phyloP scores from a whole-genome alignment of 2,329 filamentous ascomycete genomes.

The Colletotrichum destructivum region DNA sequence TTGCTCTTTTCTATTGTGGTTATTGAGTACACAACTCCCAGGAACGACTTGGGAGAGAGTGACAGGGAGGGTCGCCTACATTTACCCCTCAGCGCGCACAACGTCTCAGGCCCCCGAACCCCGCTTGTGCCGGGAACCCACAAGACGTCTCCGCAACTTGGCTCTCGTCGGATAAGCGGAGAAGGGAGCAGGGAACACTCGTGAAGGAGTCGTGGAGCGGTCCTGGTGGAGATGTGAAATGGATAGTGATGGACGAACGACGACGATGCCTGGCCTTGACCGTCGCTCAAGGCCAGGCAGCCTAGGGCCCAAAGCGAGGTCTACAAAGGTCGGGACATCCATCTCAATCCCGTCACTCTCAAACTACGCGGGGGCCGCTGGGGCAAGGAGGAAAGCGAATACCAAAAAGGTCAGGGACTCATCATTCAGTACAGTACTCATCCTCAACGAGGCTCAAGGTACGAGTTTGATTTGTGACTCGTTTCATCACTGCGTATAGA shows the following conservation, averaged over 20 bases:
- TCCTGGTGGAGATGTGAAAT: not conserved
- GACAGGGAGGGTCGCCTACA: not conserved
- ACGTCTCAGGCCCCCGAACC: not conserved
- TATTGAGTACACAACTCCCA: too few species aligned
- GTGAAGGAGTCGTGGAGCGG: not conserved
- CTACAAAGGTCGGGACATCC: not conserved
- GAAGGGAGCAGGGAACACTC: not conserved
- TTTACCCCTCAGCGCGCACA: not conserved
- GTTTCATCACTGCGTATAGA: slow-evolving; percentile 38
- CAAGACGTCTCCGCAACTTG: not conserved
- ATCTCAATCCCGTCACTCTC: too few species aligned
- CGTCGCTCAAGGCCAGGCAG: not conserved
- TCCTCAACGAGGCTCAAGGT: slow-evolving; percentile 1
- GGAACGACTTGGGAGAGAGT: too few species aligned
- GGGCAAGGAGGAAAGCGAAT: not conserved
- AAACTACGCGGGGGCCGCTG: not conserved
- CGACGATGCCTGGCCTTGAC: not conserved
- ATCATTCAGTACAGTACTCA: slow-evolving; percentile 5
- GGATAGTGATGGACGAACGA: not conserved
- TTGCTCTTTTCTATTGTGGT: too few species aligned
- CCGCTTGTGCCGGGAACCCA: slow-evolving; percentile 15
- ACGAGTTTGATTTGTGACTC: slow-evolving; percentile 15
- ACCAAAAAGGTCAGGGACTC: not conserved
- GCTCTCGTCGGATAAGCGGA: slow-evolving; percentile 12
- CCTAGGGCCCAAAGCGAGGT: too few species aligned